Base-by-base conservation (phyloP, 805 yeast species). In the Metschnikowia cubensis region DNA sequence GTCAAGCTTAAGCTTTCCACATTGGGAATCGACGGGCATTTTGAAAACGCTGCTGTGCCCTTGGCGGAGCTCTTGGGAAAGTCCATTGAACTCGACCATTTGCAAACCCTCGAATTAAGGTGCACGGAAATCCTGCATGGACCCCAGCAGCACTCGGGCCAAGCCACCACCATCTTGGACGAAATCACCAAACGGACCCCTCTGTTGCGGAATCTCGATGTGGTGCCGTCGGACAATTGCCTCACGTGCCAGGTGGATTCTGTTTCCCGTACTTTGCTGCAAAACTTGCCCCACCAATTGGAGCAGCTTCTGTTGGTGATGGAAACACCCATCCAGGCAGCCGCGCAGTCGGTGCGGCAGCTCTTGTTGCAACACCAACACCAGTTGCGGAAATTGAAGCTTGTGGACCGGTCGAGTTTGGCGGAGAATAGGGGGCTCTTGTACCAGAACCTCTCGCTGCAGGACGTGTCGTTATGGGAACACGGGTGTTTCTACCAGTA, bases 41-140 rank as follows among this genome's bases (percentile, higher is more conserved):
- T 65, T 13, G 55, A 55, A 4, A 50, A 52, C 22, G 35, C 49
- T 1, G 66, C 63, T 1, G 32, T 20, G 3, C 40, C 4, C 5
- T 11, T 61, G 3, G 50, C 52, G 5, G 21, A 32, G 1, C 13
- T 56, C 11, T 22, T 66, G 7, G 31, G 39, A 20, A 43, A 32
- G 11, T 50, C 57, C 0, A 48, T 63, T 2, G 59, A 59, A 6
- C 57, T 64, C 20, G 34, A 18, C 4, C 39, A 31, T 3, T 47
- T 65, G 32, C 39, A 14, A 6, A 45, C 49, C 6, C 53, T 65
- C 6, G 55, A 51, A 37, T 47, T 62, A 5, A 43, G 53, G 10
- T 42, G 58, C 37, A 61, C 55, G 14, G 69, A 66, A 51, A 40
- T 51, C n/a, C 54, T 61, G 31, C 69, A 65, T 38, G 51, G 51